These are phyloP conservation scores for Paxillus involutus DNA, from an alignment of 768 basidiomycete species.

Conservation along the genomic window DNA sequence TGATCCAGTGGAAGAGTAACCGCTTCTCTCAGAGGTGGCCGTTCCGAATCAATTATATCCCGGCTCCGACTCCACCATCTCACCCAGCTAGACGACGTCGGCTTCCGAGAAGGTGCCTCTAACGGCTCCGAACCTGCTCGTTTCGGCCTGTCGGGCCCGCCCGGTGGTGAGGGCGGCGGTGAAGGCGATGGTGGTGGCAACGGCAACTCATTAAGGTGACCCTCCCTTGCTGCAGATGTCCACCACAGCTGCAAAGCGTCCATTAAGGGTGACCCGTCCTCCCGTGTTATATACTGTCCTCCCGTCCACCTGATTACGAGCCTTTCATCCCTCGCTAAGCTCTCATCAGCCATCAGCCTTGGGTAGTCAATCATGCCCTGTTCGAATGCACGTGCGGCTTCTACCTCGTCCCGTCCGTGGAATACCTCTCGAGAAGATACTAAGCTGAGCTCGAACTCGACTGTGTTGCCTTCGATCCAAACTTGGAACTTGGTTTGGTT, in stretches of 20 bases:
- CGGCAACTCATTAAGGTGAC: constrained; percentile 16
- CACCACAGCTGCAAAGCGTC: constrained; percentile 75
- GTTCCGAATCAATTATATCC: constrained; percentile 27
- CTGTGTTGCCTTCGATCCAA: constrained; percentile 54
- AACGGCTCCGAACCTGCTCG: constrained; percentile 39
- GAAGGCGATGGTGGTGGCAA: constrained; percentile 7
- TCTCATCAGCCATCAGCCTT: constrained; percentile 63
- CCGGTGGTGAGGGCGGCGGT: constrained; percentile 14
- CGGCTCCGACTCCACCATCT: constrained; percentile 80
- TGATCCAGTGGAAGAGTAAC: constrained; percentile 24
- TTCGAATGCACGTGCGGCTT: constrained; percentile 56
- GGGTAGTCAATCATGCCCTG: constrained; percentile 63
- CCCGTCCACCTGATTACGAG: constrained; percentile 77
- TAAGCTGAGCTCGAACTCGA: constrained; percentile 77
- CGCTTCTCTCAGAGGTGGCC: constrained; percentile 22
- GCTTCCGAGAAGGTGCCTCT: constrained; percentile 35
- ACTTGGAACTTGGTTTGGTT: constrained; percentile 68
- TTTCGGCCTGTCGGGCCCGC: constrained; percentile 30
- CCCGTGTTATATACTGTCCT: constrained; percentile 75
- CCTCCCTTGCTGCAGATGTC: constrained; percentile 33
- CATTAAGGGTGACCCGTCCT: constrained; percentile 74
- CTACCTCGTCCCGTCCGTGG: constrained; percentile 45
- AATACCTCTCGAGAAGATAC: constrained; percentile 38
- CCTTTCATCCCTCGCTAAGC: constrained; percentile 56
- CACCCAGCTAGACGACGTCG: constrained; percentile 71